Evolutionary conservation across 1,284 basidiomycete genomes (phyloP), one percentile per base, ranked within the genome.

Genomic region (Vanrija pseudolonga): DNA sequence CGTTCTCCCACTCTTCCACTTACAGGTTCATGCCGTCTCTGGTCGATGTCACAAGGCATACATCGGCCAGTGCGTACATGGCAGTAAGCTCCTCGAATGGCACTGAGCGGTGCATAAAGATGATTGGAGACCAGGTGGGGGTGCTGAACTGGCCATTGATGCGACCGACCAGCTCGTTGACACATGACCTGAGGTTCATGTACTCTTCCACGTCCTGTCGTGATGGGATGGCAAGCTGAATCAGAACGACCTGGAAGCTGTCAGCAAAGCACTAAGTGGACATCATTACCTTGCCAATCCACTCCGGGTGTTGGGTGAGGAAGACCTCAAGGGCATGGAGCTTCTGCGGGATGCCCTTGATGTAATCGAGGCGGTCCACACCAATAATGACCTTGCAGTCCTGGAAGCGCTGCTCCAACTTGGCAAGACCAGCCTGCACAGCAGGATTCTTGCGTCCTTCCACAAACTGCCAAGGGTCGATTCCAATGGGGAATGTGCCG

Each of bases 311-410:
- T 63, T 98, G 93, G 18, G 88, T 86, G 40, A 98, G 82, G 83
- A 98, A 98, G 40, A 95, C 85, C 73, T 98, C 96, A 53, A 98
- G 82, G 0, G 91, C 95, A 73, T 98, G 93, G 51, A 98, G 79
- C 76, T 98, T 98, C 75, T 98, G 95, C 3, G 95, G 95, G 24
- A 98, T 92, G 69, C 95, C 95, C 81, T 98, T 98, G 85, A 98
- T 98, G 78, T 98, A 98, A 75, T 98, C 96, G 49, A 98, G 82
- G 43, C 95, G 86, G 74, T 98, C 96, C 39, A 98, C 95, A 54
- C 95, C 96, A 57, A 98, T 92, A 71, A 98, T 97, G 71, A 98
- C 87, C 78, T 98, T 98, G 72, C 94, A 90, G 46, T 90, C 94
- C 44, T 87, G 85, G 76, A 98, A 98, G 43, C 94, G 85, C 50